phyloP scores from a whole-genome alignment of 768 basidiomycete species.

The Candolleomyces eurysporus region DNA sequence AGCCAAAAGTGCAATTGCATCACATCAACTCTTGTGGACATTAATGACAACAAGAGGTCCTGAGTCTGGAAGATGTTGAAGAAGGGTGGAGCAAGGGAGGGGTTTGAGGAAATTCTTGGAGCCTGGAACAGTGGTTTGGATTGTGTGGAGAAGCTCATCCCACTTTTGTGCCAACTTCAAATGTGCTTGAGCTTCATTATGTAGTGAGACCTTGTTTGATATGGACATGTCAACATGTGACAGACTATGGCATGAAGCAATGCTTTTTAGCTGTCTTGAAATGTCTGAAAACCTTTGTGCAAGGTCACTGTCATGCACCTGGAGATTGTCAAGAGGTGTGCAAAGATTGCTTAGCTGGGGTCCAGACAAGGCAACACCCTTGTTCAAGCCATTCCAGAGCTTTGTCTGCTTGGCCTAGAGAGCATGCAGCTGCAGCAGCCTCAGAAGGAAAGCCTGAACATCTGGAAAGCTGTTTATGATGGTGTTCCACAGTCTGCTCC shows the following conservation, averaged over 20 bases:
- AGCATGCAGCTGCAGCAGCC: constrained; percentile 26
- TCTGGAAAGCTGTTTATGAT: not conserved
- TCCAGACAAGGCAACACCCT: constrained; percentile 18
- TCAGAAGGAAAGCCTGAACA: not conserved
- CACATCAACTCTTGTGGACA: constrained; percentile 15
- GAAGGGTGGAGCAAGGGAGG: not conserved
- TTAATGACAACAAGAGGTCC: constrained; percentile 21
- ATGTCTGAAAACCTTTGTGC: constrained; percentile 12
- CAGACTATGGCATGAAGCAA: not conserved
- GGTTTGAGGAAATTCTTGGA: constrained; percentile 21
- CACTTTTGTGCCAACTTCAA: constrained; percentile 17
- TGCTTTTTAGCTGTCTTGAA: constrained; percentile 12
- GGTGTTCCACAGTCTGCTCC: constrained; percentile 4
- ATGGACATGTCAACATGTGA: not conserved
- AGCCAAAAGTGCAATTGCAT: constrained; percentile 18
- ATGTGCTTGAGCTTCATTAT: constrained; percentile 15
- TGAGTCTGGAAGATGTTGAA: constrained; percentile 12
- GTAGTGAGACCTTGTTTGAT: constrained; percentile 7
- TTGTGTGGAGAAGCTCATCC: constrained; percentile 11
- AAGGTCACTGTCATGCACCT: constrained; percentile 5
- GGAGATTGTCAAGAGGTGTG: constrained; percentile 12
- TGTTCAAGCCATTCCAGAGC: constrained; percentile 34
- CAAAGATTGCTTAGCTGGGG: constrained; percentile 13
- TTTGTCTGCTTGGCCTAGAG: constrained; percentile 13
- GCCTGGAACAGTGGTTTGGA: constrained; percentile 8